Evolutionary conservation across 331 rosid species (phyloP).

Genomic region (Phaseolus coccineus): DNA sequence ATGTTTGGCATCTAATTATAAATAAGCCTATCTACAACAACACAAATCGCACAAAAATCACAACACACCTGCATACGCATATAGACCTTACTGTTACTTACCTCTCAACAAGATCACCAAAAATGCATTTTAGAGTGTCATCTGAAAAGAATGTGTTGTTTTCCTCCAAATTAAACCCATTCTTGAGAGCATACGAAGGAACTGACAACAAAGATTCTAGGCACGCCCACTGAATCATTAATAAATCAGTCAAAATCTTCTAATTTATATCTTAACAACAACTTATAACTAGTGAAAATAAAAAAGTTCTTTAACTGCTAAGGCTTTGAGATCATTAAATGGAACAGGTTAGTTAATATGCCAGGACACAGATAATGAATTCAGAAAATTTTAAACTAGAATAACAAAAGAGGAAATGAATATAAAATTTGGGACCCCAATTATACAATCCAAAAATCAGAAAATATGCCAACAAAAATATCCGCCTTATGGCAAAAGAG

Average conservation of each 20-base stretch:
- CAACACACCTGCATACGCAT: not conserved
- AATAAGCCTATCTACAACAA: conserved; percentile 14
- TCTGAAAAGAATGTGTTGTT: conserved; percentile 55
- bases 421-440: conserved; percentile 6
- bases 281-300: conserved; percentile 19
- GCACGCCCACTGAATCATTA: conserved; percentile 83
- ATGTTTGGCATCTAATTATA: conserved; percentile 25
- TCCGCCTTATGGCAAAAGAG: not conserved
- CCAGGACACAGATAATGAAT: conserved; percentile 26
- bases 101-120: conserved; percentile 88
- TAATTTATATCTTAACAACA: conserved; percentile 22
- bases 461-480: conserved; percentile 6
- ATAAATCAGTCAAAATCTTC: conserved; percentile 41
- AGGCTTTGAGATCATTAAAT: conserved; percentile 5
- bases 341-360: conserved; percentile 19
- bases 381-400: conserved; percentile 25
- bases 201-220: conserved; percentile 81
- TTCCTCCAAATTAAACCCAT: conserved; percentile 58
- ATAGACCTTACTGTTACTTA: conserved; percentile 45
- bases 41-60: conserved; percentile 31
- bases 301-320: not conserved
- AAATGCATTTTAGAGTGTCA: conserved; percentile 69
- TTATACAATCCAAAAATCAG: conserved; percentile 34
- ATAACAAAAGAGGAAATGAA: conserved; percentile 3
- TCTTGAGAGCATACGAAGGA: conserved; percentile 58